A percentile compares a stretch with the other conserved stretches of the same genome.
These are phyloP conservation scores for Neophaeococcomyces aloes DNA, from an alignment of 2,329 filamentous ascomycete genomes.

Conservation along the genomic window DNA sequence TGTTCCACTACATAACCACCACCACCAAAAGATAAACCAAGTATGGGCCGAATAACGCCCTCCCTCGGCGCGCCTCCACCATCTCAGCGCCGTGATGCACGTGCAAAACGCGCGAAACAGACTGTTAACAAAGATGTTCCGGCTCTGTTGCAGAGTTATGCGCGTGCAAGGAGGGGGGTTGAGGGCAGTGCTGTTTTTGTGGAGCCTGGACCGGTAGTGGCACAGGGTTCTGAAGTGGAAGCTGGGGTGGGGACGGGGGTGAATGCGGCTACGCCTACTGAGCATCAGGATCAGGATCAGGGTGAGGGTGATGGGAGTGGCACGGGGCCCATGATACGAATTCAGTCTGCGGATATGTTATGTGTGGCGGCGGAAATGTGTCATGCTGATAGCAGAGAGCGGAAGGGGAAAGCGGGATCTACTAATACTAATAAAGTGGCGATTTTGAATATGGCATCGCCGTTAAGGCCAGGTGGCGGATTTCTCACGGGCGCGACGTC, in stretches of 20 bases:
- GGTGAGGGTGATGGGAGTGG: neutral
- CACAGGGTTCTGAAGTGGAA: too few species aligned
- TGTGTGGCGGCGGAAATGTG: slow-evolving; percentile 2
- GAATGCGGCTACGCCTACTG: neutral
- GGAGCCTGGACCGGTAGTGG: neutral
- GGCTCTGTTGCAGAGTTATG: slow-evolving; percentile 5
- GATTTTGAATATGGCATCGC: slow-evolving; percentile 14
- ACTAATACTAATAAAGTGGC: slow-evolving; percentile 3
- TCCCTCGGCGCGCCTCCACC: slow-evolving; percentile 8
- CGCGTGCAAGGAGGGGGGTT: slow-evolving; percentile 8
- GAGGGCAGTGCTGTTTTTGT: slow-evolving; percentile 8
- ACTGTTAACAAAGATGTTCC: slow-evolving; percentile 12
- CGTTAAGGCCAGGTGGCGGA: slow-evolving; percentile 11
- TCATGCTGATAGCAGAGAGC: neutral
- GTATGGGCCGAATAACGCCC: slow-evolving; percentile 8
- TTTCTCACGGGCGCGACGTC: slow-evolving; percentile 11
- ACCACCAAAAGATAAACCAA: neutral
- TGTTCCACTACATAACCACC: too few species aligned
- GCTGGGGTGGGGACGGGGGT: too few species aligned
- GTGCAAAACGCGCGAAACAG: slow-evolving; percentile 11
- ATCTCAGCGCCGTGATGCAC: slow-evolving; percentile 9
- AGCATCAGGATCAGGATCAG: neutral
- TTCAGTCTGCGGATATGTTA: slow-evolving; percentile 6
- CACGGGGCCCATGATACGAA: neutral
- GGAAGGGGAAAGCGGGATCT: neutral